Evolutionary conservation across 1,139 yeast species (phyloP).

Genomic region (Spathaspora jeffriesii): DNA sequence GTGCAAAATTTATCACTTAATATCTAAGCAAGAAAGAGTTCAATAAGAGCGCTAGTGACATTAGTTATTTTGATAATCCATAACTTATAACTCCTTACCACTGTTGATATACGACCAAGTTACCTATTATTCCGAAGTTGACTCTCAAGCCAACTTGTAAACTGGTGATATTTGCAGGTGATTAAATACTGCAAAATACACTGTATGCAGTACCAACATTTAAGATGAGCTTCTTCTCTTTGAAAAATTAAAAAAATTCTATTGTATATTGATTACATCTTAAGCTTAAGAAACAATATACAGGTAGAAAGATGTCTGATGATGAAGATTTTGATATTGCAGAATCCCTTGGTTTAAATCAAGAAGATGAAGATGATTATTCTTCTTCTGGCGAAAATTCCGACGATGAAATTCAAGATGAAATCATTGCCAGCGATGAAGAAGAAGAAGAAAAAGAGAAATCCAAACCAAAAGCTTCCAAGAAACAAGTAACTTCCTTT

Average conservation of each 20-base stretch:
- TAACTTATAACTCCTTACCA: too few relatives aligned
- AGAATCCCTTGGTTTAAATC: slow-evolving; percentile 54
- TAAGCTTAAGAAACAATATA: too few relatives aligned
- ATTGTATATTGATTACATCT: too few relatives aligned
- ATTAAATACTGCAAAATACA: background rate
- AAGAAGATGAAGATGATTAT: slow-evolving; percentile 39
- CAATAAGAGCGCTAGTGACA: too few relatives aligned
- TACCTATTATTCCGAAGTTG: too few relatives aligned
- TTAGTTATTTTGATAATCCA: too few relatives aligned
- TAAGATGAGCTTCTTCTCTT: slow-evolving; percentile 1
- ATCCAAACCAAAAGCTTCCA: slow-evolving; percentile 14
- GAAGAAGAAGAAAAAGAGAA: slow-evolving; percentile 23
- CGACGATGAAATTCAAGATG: slow-evolving; percentile 54
- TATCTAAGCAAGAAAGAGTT: too few relatives aligned
- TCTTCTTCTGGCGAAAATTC: slow-evolving; percentile 35
- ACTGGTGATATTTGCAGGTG: too few relatives aligned
- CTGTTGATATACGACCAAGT: too few relatives aligned
- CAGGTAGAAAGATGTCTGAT: slow-evolving; percentile 37
- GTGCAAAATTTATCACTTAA: too few relatives aligned
- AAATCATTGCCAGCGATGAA: slow-evolving; percentile 53
- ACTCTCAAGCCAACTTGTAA: too few relatives aligned
- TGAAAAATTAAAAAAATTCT: background rate
- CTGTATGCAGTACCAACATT: background rate
- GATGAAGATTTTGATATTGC: slow-evolving; percentile 75
- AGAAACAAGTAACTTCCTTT: slow-evolving; percentile 30